These are phyloP conservation scores for Alternaria alternata DNA, from an alignment of 2,329 filamentous ascomycete genomes.

Conservation along the genomic window DNA sequence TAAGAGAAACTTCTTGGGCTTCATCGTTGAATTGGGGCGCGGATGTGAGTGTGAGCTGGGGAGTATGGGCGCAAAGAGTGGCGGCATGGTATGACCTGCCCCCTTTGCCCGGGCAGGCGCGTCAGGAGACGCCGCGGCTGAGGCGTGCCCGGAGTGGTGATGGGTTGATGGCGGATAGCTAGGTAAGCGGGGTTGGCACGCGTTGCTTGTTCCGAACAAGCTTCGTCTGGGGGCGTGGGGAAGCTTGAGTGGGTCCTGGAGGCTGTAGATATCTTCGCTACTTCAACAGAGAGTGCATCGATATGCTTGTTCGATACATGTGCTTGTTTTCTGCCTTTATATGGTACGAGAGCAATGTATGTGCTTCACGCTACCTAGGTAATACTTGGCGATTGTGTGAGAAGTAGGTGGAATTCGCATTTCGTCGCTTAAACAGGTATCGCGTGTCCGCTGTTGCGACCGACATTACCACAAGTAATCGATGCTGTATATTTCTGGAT, in stretches of 20 bases:
- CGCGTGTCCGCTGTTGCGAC: not conserved
- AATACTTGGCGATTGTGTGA: not conserved
- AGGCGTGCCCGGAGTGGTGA: not conserved
- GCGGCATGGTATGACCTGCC: conserved; percentile 2
- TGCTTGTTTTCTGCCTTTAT: not conserved
- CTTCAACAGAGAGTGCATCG: not conserved
- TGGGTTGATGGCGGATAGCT: conserved; percentile 1
- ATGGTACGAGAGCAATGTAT: not conserved
- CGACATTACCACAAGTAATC: not conserved
- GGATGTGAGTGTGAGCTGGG: not conserved
- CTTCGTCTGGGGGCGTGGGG: conserved; percentile 15
- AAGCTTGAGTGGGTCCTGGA: not conserved
- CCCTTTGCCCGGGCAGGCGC: not conserved
- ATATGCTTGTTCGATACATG: not conserved
- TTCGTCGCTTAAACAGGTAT: conserved; percentile 9
- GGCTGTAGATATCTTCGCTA: not conserved
- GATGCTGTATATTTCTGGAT: not conserved
- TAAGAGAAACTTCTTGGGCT: conserved; percentile 14
- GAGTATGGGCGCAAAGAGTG: not conserved
- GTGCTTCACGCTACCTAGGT: not conserved
- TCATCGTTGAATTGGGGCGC: conserved; percentile 12
- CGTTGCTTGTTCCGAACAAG: conserved; percentile 29
- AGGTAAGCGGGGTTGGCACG: conserved; percentile 10
- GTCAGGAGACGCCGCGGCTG: not conserved
- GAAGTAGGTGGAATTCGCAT: not conserved